These are phyloP conservation scores for Spinellus fusiger DNA, from an alignment of 192 early-diverging fungal species.

Conservation along the genomic window DNA sequence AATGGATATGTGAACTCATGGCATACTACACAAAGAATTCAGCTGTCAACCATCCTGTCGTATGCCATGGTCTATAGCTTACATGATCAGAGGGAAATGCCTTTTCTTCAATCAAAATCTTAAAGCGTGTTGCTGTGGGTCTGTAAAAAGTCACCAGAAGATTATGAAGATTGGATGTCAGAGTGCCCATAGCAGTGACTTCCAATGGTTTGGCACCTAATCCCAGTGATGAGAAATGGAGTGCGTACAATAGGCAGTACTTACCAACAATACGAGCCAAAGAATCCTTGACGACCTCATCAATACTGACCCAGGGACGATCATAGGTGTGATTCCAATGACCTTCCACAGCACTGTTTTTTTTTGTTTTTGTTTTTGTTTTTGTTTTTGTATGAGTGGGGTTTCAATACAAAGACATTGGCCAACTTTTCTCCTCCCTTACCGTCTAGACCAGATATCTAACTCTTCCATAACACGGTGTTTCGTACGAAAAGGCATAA, in stretches of 20 bases:
- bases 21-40: conserved; percentile 59
- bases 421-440: conserved; percentile 10
- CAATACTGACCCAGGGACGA: conserved; percentile 84
- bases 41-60: not conserved
- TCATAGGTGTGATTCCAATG: conserved; percentile 80
- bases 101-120: conserved; percentile 88
- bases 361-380: not conserved
- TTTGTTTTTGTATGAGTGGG: not conserved
- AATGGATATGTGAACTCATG: conserved; percentile 80
- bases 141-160: conserved; percentile 89
- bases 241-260: not conserved
- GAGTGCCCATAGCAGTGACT: conserved; percentile 87
- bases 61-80: conserved; percentile 8
- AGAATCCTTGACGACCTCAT: conserved; percentile 67
- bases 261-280: conserved; percentile 77
- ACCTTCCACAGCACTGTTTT: conserved; percentile 71
- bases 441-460: conserved; percentile 78
- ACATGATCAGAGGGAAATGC: conserved; percentile 93
- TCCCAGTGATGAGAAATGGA: not conserved
- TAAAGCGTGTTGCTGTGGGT: conserved; percentile 66
- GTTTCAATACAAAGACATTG: conserved; percentile 1
- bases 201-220: conserved; percentile 70
- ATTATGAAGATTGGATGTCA: conserved; percentile 89
- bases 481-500: conserved; percentile 67
- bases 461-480: conserved; percentile 80